A percentile compares a stretch with the other conserved stretches of the same genome.
Conservation (phyloP, 192 early-diverging fungal genomes). For the Coemansia sp. region DNA sequence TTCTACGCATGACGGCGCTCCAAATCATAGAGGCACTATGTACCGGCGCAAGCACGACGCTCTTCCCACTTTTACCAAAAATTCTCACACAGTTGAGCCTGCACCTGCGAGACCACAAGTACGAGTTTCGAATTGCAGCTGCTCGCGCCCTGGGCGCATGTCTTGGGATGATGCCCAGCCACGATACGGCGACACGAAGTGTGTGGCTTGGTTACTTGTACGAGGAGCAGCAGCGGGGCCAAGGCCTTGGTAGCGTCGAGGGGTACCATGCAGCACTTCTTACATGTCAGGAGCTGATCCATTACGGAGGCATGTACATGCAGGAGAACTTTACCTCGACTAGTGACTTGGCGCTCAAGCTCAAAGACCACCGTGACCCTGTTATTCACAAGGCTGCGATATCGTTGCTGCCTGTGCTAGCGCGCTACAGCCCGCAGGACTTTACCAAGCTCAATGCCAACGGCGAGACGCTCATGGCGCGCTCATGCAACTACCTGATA, state of each 20-base stretch:
- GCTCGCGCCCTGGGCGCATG: constrained; percentile 80
- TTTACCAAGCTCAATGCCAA: constrained; percentile 57
- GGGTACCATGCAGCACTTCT: constrained; percentile 86
- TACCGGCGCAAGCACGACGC: constrained; percentile 62
- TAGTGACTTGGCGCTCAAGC: constrained; percentile 71
- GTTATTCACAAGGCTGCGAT: constrained; percentile 83
- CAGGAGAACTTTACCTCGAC: constrained; percentile 70
- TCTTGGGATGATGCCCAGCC: constrained; percentile 74
- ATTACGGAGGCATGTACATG: constrained; percentile 85
- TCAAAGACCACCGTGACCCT: constrained; percentile 76
- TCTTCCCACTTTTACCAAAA: constrained; percentile 79
- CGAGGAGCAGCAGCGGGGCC: constrained; percentile 79
- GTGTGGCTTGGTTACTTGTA: constrained; percentile 76
- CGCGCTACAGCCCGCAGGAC: constrained; percentile 67
- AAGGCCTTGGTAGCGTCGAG: constrained; percentile 71
- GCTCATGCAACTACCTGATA: constrained; percentile 75
- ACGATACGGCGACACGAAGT: constrained; percentile 65
- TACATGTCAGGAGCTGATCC: constrained; percentile 76
- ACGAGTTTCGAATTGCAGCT: constrained; percentile 78
- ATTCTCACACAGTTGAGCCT: constrained; percentile 90
- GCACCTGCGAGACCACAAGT: constrained; percentile 75
- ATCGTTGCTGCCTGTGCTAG: constrained; percentile 78
- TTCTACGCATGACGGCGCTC: constrained; percentile 28
- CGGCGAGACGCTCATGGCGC: constrained; percentile 65
- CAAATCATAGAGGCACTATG: constrained; percentile 26